Base-by-base conservation (phyloP, 129 eudicot species). In the Chrysanthemum seticuspe region DNA sequence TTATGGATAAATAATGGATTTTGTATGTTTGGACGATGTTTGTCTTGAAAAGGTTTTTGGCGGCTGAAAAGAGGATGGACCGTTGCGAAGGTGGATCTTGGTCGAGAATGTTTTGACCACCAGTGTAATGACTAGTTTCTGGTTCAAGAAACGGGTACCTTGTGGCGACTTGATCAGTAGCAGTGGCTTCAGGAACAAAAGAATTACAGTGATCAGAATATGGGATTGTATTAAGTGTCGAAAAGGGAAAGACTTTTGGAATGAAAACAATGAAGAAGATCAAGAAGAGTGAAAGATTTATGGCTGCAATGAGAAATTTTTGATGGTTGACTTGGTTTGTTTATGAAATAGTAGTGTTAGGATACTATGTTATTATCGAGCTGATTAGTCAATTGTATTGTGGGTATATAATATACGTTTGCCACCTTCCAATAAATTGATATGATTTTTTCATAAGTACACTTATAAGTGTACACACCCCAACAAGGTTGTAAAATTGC, bases 131-230 rank as follows among this genome's bases (percentile, higher is more conserved):
- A 48, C 83, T 77, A 3, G 76, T 70, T n/a, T 27, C 29, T 9
- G 80, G 45, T 58, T 63, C 65, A 27, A 83, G 68, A 80, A 55
- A 53, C 19, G 74, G 78, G 68, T 54, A 68, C 44, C 66, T 21
- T 14, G 70, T 75, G 50, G 34, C 50, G 4, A 64, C 51, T 27
- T 14, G 25, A 18, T 19, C 19, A 11, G 92, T 89, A 49, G 85
- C 73, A 55, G 31, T 55, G 53, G 90, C 88, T 71, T 81, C 80
- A 27, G 90, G 84, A 75, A 87, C 79, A 1, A 80, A 15, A 31
- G 86, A 79, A 68, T 80, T 75, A 57, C 92, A 89, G 75, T 85
- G 82, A 10, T 79, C 60, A 10, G 72, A 74, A 71, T 89, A 87
- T 27, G 92, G 70, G 71, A 79, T 54, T 76, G 75, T 12, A 19